phyloP scores from a whole-genome alignment of 768 basidiomycete genomes.

The Phanerodontia chrysosporium region DNA sequence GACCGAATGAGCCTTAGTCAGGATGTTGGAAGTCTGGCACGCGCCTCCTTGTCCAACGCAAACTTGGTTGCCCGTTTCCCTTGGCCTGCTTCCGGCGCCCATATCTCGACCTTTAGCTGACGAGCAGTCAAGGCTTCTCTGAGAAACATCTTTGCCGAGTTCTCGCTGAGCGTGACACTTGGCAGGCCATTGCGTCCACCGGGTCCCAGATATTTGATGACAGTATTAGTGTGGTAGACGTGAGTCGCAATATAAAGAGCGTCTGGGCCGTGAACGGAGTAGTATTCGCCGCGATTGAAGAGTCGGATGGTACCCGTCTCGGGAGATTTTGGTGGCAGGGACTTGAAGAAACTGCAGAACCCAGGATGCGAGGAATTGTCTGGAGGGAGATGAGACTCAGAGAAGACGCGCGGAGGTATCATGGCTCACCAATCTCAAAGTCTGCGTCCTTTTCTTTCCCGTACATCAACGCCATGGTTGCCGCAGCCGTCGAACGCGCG shows the following conservation, averaged over 20 bases:
- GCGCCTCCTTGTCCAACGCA: constrained; percentile 74
- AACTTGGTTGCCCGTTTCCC: constrained; percentile 77
- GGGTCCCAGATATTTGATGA: constrained; percentile 85
- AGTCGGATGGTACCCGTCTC: constrained; percentile 80
- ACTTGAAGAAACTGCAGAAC: constrained; percentile 68
- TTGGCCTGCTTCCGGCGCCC: constrained; percentile 67
- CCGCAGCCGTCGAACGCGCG: background rate
- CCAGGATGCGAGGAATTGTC: constrained; percentile 73
- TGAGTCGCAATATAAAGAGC: constrained; percentile 83
- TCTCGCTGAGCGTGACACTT: constrained; percentile 71
- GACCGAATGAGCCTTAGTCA: background rate
- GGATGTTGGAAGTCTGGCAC: constrained; percentile 12
- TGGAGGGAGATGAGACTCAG: background rate
- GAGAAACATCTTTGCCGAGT: constrained; percentile 76
- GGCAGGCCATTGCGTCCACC: constrained; percentile 59
- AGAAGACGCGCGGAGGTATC: background rate
- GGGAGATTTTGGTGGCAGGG: constrained; percentile 61
- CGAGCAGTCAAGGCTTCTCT: constrained; percentile 86
- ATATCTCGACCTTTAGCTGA: constrained; percentile 92
- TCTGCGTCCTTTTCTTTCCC: constrained; percentile 57
- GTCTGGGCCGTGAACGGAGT: constrained; percentile 85
- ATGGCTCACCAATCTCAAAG: constrained; percentile 25
- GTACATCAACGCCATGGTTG: constrained; percentile 56
- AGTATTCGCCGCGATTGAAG: constrained; percentile 82
- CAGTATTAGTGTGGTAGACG: constrained; percentile 83